These are phyloP conservation scores for Metschnikowia aberdeeniae DNA, from an alignment of 805 yeast genomes.

Conservation along the genomic window DNA sequence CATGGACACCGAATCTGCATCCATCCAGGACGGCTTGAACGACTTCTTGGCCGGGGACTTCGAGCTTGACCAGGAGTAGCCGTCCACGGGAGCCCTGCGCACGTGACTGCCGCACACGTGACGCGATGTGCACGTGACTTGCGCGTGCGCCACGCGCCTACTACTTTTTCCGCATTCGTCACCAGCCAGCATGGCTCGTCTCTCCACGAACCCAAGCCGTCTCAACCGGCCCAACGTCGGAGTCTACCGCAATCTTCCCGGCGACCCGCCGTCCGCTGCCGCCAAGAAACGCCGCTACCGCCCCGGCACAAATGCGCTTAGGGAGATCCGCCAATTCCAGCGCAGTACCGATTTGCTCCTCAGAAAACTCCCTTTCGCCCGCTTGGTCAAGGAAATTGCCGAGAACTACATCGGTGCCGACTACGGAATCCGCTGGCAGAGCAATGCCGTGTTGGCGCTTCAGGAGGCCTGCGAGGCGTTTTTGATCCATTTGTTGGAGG, in stretches of 20 bases:
- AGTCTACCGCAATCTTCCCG: constrained; percentile 47
- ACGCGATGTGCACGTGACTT: too few species aligned
- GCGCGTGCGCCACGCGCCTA: too few species aligned
- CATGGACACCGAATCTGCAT: constrained; percentile 56
- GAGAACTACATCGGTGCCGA: constrained; percentile 51
- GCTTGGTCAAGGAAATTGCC: constrained; percentile 71
- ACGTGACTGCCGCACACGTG: too few species aligned
- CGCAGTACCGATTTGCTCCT: constrained; percentile 63
- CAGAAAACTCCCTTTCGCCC: constrained; percentile 72
- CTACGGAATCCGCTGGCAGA: constrained; percentile 70
- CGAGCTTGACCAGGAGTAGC: constrained; percentile 5
- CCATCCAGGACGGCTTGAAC: constrained; percentile 52
- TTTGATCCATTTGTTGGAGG: constrained; percentile 67
- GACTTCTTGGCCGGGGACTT: constrained; percentile 45
- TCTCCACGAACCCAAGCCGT: constrained; percentile 11
- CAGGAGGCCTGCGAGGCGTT: constrained; percentile 84
- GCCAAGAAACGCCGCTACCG: constrained; percentile 39
- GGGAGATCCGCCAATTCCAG: constrained; percentile 67
- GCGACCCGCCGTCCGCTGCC: constrained; percentile 42
- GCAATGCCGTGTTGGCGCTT: constrained; percentile 68
- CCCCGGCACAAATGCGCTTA: constrained; percentile 64
- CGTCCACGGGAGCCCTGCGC: too few species aligned
- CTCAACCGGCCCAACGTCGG: constrained; percentile 26
- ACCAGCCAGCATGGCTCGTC: constrained; percentile 11
- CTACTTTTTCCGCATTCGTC: background rate